These are phyloP conservation scores for Conoideocrella luteorostrata DNA, from an alignment of 2,329 filamentous ascomycete genomes.

Conservation along the genomic window DNA sequence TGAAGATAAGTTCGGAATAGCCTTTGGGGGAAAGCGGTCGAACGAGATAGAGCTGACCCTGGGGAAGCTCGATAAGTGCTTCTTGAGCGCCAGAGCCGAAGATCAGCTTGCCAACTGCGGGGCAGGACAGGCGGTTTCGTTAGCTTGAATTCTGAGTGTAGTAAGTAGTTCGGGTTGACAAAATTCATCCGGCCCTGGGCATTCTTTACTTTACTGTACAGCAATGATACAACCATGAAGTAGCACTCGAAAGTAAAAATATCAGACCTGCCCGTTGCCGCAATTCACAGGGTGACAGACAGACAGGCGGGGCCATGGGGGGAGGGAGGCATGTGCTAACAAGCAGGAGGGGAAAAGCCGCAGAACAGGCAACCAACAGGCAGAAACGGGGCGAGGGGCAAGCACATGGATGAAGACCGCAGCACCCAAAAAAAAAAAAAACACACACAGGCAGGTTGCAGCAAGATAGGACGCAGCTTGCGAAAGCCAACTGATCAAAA, in stretches of 20 bases:
- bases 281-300: background rate
- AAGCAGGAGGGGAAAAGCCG: background rate
- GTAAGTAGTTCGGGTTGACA: too few species aligned
- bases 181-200: too few species aligned
- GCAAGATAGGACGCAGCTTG: too few species aligned
- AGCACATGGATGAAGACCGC: slow-evolving; percentile 6
- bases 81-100: slow-evolving; percentile 86
- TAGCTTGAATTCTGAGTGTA: too few species aligned
- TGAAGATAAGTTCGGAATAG: slow-evolving; percentile 98
- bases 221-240: too few species aligned
- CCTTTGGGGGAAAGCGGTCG: slow-evolving; percentile 92
- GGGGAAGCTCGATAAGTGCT: slow-evolving; percentile 86
- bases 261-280: background rate
- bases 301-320: too few species aligned
- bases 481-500: too few species aligned
- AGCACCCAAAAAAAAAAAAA: slow-evolving; percentile 1
- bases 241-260: background rate
- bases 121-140: background rate
- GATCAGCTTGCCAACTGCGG: slow-evolving; percentile 78
- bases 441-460: background rate
- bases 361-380: background rate
- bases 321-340: background rate
- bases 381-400: slow-evolving; percentile 10
- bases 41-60: slow-evolving; percentile 96
- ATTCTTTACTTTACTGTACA: too few species aligned